Evolutionary conservation across 2,329 filamentous ascomycete genomes (phyloP).

Genomic region (Aspergillus uvarum): DNA sequence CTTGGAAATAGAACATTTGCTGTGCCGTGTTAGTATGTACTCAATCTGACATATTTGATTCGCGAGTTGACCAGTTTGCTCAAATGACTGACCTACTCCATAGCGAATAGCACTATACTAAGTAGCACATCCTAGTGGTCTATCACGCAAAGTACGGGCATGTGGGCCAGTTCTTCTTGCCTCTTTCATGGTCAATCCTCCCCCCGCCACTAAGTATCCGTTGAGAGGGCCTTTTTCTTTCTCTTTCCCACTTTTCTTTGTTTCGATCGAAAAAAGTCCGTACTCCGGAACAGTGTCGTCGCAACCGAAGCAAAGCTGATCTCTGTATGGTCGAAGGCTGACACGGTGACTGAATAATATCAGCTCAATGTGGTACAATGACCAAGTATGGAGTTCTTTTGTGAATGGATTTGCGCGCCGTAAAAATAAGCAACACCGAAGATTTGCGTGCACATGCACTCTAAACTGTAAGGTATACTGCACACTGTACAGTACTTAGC

Average conservation of each 20-base stretch:
- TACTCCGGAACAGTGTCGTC: background rate
- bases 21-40: background rate
- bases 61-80: no score
- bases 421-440: no score
- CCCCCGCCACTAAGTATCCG: background rate
- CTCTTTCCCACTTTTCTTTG: background rate
- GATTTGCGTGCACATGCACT: background rate
- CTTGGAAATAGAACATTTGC: background rate
- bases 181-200: background rate
- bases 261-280: background rate
- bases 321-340: no score
- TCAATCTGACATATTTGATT: background rate
- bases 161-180: background rate
- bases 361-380: background rate
- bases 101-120: no score
- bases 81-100: no score
- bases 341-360: no score
- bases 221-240: background rate
- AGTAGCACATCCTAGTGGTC: no score
- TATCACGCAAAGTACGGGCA: background rate
- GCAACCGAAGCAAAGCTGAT: background rate
- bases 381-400: background rate
- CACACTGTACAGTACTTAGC: background rate
- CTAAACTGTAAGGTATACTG: no score
- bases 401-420: background rate